Percentiles rank a stretch among this genome's conserved stretches.
Conservation (phyloP, 129 eudicot species). For the Cynara cardunculus region DNA sequence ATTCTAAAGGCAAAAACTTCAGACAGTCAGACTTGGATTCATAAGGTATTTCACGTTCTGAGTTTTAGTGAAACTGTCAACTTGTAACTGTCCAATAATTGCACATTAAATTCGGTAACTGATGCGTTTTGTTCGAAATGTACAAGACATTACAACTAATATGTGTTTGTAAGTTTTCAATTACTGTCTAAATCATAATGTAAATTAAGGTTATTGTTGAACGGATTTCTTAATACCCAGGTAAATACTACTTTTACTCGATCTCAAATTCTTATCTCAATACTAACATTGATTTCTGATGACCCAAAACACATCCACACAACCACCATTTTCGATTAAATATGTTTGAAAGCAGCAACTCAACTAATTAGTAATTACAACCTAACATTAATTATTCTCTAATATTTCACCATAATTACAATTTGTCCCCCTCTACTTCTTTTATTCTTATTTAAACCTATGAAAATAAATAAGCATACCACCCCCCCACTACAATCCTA, state of each 20-base stretch:
- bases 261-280: too few relatives aligned
- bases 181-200: not conserved
- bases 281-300: too few relatives aligned
- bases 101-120: not conserved
- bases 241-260: too few relatives aligned
- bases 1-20: too few relatives aligned
- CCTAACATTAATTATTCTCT: not conserved
- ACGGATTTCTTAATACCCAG: not conserved
- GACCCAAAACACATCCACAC: not conserved
- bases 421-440: not conserved
- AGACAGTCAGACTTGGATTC: too few relatives aligned
- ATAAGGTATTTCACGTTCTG: not conserved
- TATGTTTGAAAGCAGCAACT: not conserved
- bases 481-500: not conserved
- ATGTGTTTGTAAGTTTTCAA: not conserved
- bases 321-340: not conserved
- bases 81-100: not conserved
- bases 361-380: not conserved
- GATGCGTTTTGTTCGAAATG: not conserved
- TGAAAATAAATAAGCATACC: not conserved
- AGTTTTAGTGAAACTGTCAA: not conserved
- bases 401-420: not conserved
- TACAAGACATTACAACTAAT: not conserved
- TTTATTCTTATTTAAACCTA: not conserved
- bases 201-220: too few relatives aligned